Evolutionary conservation across 1,139 yeast species (phyloP), one percentile per base, ranked within the genome.

Genomic region (Geotrichum siamense): DNA sequence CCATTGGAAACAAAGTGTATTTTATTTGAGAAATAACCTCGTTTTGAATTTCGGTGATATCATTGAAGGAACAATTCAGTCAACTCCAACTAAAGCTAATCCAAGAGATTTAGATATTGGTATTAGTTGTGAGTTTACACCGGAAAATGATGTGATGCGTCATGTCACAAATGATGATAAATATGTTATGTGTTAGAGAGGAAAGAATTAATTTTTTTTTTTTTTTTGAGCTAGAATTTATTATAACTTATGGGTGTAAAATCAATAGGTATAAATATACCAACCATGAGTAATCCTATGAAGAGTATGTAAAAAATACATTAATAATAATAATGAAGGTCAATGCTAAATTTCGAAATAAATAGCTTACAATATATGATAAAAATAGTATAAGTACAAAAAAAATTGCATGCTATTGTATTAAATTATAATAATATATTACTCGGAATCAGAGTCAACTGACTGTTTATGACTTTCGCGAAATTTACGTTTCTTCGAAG

Each of bases 1-100:
- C 5, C 74, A 69, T 57, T 93, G 99, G 99, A 93, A 91, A 65
- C 98, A 91, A 69, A 84, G 96, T 16, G 94, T 91, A 1, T 87
- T 93, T 67, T 93, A 91, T 66, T 74, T 91, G 62, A 79, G 77
- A 57, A 86, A 85, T 58, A 94, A 84, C 30, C 68, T 89, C 53
- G 83, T 82, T 59, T 69, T 86, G 53, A 82, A 80, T 60, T 72
- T 74, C 54, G 95, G 91, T 47, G 98, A 91, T 57, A 59, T 63
- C 30, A 71, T 93, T 53, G 72, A 74, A 48, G 94, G 97, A 40
- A 68, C 70, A 31, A 69, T 91, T 50, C 75, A 82, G 4, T 80
- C 86, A 50, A 72, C 79, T 59, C 97, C 97, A 49, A 87, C 84
- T 62, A 65, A 65, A 44, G 60, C 56, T 48, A 89, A 91, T 64